These are phyloP conservation scores for Neonectria ditissima DNA, from an alignment of 2,329 filamentous ascomycete genomes.

Conservation along the genomic window DNA sequence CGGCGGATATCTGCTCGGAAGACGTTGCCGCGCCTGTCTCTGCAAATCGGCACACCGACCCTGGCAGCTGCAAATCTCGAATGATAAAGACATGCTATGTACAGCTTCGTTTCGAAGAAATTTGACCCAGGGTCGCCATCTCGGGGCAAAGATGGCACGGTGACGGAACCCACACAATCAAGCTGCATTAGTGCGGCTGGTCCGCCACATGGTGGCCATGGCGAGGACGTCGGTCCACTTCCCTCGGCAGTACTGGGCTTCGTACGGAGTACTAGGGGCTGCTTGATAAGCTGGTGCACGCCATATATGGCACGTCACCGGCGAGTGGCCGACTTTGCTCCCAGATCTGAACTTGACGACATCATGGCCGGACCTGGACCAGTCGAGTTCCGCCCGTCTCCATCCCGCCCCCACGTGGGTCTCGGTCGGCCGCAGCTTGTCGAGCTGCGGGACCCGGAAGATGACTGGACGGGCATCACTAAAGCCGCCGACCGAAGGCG, in stretches of 20 bases:
- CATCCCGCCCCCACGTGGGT: slow-evolving; percentile 6
- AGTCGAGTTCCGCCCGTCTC: slow-evolving; percentile 8
- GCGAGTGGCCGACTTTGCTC: neutral
- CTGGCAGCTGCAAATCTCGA: neutral
- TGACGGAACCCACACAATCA: slow-evolving; percentile 31
- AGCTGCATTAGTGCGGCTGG: slow-evolving; percentile 41
- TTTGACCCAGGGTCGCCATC: neutral
- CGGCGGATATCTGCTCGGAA: neutral
- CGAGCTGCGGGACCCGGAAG: slow-evolving; percentile 32
- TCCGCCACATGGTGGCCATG: slow-evolving; percentile 8
- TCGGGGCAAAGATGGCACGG: slow-evolving; percentile 4
- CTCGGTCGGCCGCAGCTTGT: slow-evolving; percentile 28
- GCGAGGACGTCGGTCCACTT: slow-evolving; percentile 8
- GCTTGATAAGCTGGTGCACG: slow-evolving; percentile 18
- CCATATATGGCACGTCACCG: slow-evolving; percentile 15
- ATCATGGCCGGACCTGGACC: slow-evolving; percentile 1
- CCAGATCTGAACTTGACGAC: slow-evolving; percentile 8
- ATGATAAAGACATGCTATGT: neutral
- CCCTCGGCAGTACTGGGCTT: neutral
- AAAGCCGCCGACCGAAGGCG: slow-evolving; percentile 37
- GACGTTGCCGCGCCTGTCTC: too few species aligned
- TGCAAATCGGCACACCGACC: neutral
- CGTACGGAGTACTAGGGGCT: neutral
- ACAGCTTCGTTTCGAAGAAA: neutral
- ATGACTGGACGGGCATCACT: slow-evolving; percentile 44